phyloP scores from a whole-genome alignment of 2,329 filamentous ascomycete genomes.

The Epichloe gansuensis region DNA sequence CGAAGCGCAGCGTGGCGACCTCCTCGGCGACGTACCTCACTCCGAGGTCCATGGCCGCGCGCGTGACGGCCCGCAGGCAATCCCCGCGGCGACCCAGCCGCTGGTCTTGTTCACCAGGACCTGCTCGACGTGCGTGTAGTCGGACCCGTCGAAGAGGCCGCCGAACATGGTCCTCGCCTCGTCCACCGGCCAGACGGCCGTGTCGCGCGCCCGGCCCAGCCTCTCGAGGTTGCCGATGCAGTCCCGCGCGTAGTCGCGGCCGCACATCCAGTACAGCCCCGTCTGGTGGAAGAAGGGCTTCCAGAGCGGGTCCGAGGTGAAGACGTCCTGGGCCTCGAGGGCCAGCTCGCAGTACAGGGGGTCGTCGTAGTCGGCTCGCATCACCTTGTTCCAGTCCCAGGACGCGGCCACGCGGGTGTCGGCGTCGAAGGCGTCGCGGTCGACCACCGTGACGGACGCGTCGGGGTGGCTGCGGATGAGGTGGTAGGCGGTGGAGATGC shows the following conservation, averaged over 20 bases:
- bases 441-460: conserved; percentile 43
- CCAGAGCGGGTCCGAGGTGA: conserved; percentile 44
- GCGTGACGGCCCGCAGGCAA: conserved; percentile 41
- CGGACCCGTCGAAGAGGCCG: conserved; percentile 47
- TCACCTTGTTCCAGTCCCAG: conserved; percentile 63
- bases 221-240: conserved; percentile 42
- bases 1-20: conserved; percentile 34
- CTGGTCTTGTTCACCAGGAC: conserved; percentile 49
- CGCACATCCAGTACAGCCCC: conserved; percentile 45
- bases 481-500: conserved; percentile 53
- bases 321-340: conserved; percentile 52
- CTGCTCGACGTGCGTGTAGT: conserved; percentile 46
- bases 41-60: conserved; percentile 38
- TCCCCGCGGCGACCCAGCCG: conserved; percentile 53
- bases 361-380: conserved; percentile 57
- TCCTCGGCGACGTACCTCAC: conserved; percentile 47
- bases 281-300: conserved; percentile 45
- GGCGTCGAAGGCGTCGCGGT: conserved; percentile 40
- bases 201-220: conserved; percentile 27
- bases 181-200: conserved; percentile 32
- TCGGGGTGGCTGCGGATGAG: conserved; percentile 39
- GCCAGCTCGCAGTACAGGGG: conserved; percentile 51
- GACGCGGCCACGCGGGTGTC: conserved; percentile 45
- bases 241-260: conserved; percentile 35
- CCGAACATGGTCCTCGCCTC: conserved; percentile 38